These are phyloP conservation scores for Celoporthe dispersa DNA, from an alignment of 2,329 filamentous ascomycete species.

Conservation along the genomic window DNA sequence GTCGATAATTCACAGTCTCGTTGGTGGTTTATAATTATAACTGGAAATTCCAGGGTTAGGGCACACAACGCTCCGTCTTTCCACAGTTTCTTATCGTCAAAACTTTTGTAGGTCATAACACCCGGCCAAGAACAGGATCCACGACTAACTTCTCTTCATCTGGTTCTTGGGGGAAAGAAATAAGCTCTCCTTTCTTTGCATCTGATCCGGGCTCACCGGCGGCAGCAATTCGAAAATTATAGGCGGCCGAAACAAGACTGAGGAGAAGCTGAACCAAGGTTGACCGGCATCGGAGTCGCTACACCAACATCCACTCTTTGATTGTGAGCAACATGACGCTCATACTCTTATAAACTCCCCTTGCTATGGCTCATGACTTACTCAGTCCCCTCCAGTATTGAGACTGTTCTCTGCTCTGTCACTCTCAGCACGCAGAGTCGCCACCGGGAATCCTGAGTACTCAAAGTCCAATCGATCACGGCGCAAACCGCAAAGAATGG, in stretches of 20 bases:
- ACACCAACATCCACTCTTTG: neutral
- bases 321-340: neutral
- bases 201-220: too few species aligned
- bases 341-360: neutral
- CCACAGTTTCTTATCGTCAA: neutral
- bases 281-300: neutral
- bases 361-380: neutral
- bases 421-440: neutral
- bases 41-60: neutral
- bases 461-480: neutral
- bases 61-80: neutral
- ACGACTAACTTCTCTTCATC: too few species aligned
- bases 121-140: too few species aligned
- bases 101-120: too few species aligned
- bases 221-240: neutral
- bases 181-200: too few species aligned
- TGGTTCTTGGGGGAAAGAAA: too few species aligned
- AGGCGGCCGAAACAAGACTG: neutral
- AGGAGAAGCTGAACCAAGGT: neutral
- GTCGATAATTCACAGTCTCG: too few species aligned
- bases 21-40: too few species aligned
- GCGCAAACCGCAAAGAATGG: conserved; percentile 19
- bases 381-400: neutral
- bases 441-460: too few species aligned
- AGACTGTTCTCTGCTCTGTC: too few species aligned